Conservation (phyloP, 1,284 basidiomycete genomes). For the Ceratobasidium sp. region DNA sequence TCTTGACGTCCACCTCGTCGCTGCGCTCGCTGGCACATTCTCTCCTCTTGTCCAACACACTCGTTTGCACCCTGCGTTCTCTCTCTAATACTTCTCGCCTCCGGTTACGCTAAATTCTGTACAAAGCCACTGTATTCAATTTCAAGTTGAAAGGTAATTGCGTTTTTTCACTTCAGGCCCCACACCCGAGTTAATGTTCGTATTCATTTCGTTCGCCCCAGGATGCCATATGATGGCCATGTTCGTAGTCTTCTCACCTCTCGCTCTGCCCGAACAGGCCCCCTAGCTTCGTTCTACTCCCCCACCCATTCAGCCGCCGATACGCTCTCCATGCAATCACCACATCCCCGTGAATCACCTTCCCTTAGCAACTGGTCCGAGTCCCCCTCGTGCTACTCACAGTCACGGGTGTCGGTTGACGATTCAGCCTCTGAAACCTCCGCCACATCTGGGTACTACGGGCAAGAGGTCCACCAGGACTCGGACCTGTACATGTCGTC, state of each 20-base stretch:
- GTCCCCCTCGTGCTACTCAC: conserved; percentile 38
- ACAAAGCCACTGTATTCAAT: conserved; percentile 5
- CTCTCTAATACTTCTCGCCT: not conserved
- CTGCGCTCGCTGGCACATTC: conserved; percentile 10
- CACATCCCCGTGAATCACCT: conserved; percentile 10
- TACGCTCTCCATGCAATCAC: conserved; percentile 29
- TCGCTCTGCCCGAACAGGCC: conserved; percentile 29
- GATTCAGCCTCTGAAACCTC: conserved; percentile 29
- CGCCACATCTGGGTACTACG: conserved; percentile 23
- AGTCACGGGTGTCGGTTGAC: conserved; percentile 14
- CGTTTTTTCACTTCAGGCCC: conserved; percentile 15
- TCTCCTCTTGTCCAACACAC: conserved; percentile 23
- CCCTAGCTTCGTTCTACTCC: conserved; percentile 13
- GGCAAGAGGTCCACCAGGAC: not conserved
- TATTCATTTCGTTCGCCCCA: conserved; percentile 6
- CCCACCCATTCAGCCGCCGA: conserved; percentile 11
- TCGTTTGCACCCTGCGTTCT: conserved; percentile 19
- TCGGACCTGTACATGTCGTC: conserved; percentile 23
- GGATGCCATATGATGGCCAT: conserved; percentile 29
- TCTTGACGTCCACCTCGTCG: conserved; percentile 16
- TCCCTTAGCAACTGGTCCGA: conserved; percentile 24
- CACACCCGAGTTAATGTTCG: conserved; percentile 3
- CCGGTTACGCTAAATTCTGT: not conserved
- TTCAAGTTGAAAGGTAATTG: conserved; percentile 39
- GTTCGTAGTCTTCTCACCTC: conserved; percentile 36